These are phyloP conservation scores for Pueraria montana DNA, from an alignment of 306 rosid genomes.

Conservation along the genomic window DNA sequence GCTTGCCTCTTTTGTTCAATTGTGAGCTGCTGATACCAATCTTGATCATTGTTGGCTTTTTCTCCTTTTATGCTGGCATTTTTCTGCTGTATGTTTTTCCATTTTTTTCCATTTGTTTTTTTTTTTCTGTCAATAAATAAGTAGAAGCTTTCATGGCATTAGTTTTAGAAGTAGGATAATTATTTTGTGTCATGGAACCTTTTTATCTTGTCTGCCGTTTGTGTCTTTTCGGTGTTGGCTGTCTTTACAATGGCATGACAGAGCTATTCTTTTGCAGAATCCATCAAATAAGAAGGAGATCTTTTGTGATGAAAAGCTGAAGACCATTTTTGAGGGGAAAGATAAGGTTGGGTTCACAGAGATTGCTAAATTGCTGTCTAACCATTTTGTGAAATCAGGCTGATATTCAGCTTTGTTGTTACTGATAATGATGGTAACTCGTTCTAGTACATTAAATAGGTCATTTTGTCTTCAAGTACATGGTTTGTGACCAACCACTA, in stretches of 20 bases:
- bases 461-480: constrained; percentile 23
- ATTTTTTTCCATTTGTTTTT: background rate
- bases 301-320: constrained; percentile 72
- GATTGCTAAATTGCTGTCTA: constrained; percentile 62
- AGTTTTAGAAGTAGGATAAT: background rate
- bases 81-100: background rate
- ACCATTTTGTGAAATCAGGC: constrained; percentile 64
- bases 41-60: constrained; percentile 1
- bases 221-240: constrained; percentile 17
- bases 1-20: constrained; percentile 9
- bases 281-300: constrained; percentile 72
- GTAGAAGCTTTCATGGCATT: constrained; percentile 9
- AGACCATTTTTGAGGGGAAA: constrained; percentile 74
- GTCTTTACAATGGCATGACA: constrained; percentile 33
- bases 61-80: background rate
- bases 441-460: constrained; percentile 41
- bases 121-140: background rate
- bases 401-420: constrained; percentile 44
- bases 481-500: constrained; percentile 23
- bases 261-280: constrained; percentile 61
- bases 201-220: background rate
- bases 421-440: constrained; percentile 32
- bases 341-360: constrained; percentile 69
- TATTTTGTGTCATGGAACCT: constrained; percentile 15
- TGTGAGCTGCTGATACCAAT: background rate